Base-by-base conservation (phyloP, 2,329 filamentous ascomycete species). In the Thelonectria rubi region DNA sequence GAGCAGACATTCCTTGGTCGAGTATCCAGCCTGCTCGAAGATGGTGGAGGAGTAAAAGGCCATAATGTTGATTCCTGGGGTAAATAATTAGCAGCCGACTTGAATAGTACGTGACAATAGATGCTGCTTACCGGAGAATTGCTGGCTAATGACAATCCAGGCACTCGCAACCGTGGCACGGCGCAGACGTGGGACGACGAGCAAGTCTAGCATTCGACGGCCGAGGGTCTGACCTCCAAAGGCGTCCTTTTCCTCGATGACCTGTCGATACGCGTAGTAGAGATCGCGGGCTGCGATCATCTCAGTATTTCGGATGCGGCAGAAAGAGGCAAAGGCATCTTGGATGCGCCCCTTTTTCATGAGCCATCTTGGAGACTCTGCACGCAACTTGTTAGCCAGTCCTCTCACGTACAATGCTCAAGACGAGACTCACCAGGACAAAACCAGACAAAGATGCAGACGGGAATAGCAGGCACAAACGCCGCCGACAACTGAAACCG, bases 321-420 rank as follows among this genome's bases (percentile, higher is more conserved):
- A 76, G 2, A 90, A 80, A 1, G 85, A 85, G 17, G 76, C 69
- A 69, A 83, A 88, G 2, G 88, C 86, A 24, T 85, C 76, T 8
- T 64, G 65, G 67, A 86, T 84, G 34, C 79, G 78, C 8, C 80
- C 79, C 66, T 88, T 88, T 67, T 88, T 88, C 74, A 90, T 86
- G 47, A 83, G 82, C 87, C 87, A 90, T 51, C 87, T 81, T 6
- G 87, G 87, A 0, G 86, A 89, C 69, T 89, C 86, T 69, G 11
- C 21, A 24, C 3, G 9, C 3, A 6, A 2, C 0, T 5, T 5
- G 9, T 55, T 18, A 58, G 30, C 0, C 21, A 46, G 12, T 6
- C 9, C 2, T 6, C n/a, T 3, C 21, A 9, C 24, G 42, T 3
- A 43, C 5, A 20, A 32, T n/a, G 2, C 14, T 10, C 4, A 14